These are phyloP conservation scores for Chaetoscypha palmicola DNA, from an alignment of 2,329 filamentous ascomycete species.

Conservation along the genomic window DNA sequence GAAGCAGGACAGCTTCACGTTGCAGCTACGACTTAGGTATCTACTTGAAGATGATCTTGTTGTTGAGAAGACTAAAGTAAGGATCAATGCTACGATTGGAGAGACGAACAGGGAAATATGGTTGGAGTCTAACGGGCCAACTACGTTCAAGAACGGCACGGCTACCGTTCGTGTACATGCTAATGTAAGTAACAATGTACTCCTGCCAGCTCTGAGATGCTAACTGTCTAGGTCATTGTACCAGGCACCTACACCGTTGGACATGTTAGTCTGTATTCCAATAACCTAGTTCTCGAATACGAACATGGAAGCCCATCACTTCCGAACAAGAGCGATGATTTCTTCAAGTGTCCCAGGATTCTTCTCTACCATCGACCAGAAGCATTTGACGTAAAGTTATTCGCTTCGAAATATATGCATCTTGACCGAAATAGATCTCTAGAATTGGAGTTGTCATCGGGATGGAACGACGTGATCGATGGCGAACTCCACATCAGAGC, in stretches of 20 bases:
- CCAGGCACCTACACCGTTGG: conserved; percentile 72
- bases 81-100: conserved; percentile 48
- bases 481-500: conserved; percentile 57
- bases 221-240: conserved; percentile 49
- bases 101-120: conserved; percentile 60
- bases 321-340: conserved; percentile 22
- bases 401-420: conserved; percentile 63
- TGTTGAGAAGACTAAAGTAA: conserved; percentile 58
- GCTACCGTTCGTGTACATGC: conserved; percentile 39
- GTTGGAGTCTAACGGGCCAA: conserved; percentile 41
- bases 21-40: conserved; percentile 63
- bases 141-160: conserved; percentile 41
- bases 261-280: conserved; percentile 57
- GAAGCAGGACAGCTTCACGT: conserved; percentile 65
- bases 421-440: conserved; percentile 73
- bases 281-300: conserved; percentile 58
- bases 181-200: conserved; percentile 33
- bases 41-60: conserved; percentile 64
- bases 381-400: conserved; percentile 62
- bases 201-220: neutral
- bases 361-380: conserved; percentile 66
- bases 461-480: conserved; percentile 61
- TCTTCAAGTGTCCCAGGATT: conserved; percentile 55
- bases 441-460: conserved; percentile 65
- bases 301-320: conserved; percentile 45